Percentiles rank a stretch among this genome's conserved stretches.
phyloP scores from a whole-genome alignment of 148 eudicot species.

The Vaccinium macrocarpon region DNA sequence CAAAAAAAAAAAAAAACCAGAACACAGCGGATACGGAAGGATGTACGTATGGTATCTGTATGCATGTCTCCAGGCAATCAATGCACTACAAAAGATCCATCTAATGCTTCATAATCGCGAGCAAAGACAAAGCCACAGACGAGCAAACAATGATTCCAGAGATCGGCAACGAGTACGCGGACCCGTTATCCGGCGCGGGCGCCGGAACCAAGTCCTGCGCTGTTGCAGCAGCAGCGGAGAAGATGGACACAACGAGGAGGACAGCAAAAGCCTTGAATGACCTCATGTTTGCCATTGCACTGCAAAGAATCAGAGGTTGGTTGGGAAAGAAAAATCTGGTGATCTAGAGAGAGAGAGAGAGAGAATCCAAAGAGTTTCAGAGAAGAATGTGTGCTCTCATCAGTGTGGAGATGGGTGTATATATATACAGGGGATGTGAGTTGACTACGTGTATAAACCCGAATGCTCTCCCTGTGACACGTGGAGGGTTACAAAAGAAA shows the following conservation, averaged over 20 bases:
- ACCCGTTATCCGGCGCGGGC: not conserved
- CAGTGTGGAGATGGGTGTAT: not conserved
- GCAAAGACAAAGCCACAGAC: conserved; percentile 25
- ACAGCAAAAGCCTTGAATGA: not conserved
- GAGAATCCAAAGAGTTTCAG: not conserved
- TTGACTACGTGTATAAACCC: too few species aligned
- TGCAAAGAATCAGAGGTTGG: too few species aligned
- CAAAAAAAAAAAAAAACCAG: not conserved
- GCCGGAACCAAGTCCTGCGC: conserved; percentile 21
- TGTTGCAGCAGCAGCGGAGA: not conserved
- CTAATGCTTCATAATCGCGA: conserved; percentile 22
- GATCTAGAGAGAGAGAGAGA: too few species aligned
- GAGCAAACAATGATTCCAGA: conserved; percentile 22
- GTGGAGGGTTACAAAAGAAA: not conserved
- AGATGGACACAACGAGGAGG: conserved; percentile 5
- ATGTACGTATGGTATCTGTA: not conserved
- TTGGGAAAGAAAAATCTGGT: too few species aligned
- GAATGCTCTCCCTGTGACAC: not conserved
- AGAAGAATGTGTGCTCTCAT: not conserved
- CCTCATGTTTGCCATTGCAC: not conserved
- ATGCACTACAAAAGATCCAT: not conserved
- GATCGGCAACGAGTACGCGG: conserved; percentile 18
- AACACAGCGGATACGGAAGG: not conserved
- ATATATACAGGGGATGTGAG: not conserved
- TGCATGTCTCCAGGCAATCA: not conserved